These are phyloP conservation scores for Ceraceosorus guamensis DNA, from an alignment of 1,284 basidiomycete species.

Conservation along the genomic window DNA sequence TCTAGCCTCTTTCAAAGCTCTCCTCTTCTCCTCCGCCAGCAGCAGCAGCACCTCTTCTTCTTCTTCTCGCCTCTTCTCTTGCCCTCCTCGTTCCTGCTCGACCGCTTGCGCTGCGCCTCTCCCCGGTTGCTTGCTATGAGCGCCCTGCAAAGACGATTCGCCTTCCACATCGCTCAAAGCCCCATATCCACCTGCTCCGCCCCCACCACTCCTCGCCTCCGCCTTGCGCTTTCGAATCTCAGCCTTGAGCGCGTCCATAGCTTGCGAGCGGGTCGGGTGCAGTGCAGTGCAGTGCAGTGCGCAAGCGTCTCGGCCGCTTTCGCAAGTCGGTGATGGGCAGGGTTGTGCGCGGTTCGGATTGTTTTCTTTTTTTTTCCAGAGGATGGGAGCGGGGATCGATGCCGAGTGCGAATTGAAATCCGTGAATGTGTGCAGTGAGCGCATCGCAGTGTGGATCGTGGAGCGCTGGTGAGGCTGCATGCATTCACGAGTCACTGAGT, in stretches of 20 bases:
- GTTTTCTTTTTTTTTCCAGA: too few species aligned
- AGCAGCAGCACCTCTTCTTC: neutral
- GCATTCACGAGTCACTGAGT: too few species aligned
- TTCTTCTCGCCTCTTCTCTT: conserved; percentile 12
- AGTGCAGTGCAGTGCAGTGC: too few species aligned
- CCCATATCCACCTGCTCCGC: neutral
- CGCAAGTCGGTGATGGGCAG: too few species aligned
- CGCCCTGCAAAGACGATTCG: conserved; percentile 5
- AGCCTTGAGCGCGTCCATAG: conserved; percentile 77
- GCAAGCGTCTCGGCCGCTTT: too few species aligned
- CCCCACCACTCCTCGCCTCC: conserved; percentile 17
- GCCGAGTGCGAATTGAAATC: too few species aligned
- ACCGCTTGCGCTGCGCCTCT: conserved; percentile 34
- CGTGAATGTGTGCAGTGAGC: too few species aligned
- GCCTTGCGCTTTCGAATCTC: conserved; percentile 83
- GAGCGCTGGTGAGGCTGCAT: too few species aligned
- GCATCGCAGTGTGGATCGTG: too few species aligned
- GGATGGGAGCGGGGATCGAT: too few species aligned
- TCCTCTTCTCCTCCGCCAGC: neutral
- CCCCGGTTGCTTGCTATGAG: conserved; percentile 11
- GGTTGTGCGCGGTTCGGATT: too few species aligned
- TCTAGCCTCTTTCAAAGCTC: conserved; percentile 1
- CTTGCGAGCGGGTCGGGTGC: too few species aligned
- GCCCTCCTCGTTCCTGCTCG: conserved; percentile 17
- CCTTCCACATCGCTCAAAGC: neutral